Evolutionary conservation across 1,139 yeast genomes (phyloP).

Genomic region (Lodderomyces elongisporus): DNA sequence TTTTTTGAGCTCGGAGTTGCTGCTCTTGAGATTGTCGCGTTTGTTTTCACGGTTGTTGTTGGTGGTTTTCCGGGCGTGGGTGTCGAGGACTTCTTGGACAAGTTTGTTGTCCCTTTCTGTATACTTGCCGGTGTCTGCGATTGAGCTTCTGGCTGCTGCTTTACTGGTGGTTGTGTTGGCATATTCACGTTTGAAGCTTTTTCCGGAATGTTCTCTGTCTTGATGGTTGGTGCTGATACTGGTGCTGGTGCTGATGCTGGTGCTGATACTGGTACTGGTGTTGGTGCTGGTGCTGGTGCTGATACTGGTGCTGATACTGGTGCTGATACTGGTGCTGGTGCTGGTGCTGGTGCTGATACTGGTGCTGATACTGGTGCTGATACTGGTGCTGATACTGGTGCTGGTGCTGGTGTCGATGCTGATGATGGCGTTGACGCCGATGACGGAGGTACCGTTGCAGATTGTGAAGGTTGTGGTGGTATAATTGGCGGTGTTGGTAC

Average conservation of each 20-base stretch:
- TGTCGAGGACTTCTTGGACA: neutral
- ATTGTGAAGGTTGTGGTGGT: slow-evolving; percentile 1
- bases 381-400: too few species aligned
- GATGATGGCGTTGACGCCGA: slow-evolving; percentile 5
- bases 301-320: neutral
- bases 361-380: slow-evolving; percentile 5
- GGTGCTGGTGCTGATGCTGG: too few species aligned
- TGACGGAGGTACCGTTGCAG: neutral
- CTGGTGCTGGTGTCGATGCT: slow-evolving; percentile 6
- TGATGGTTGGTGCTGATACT: too few species aligned
- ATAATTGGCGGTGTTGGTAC: slow-evolving; percentile 4
- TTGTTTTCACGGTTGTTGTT: slow-evolving; percentile 10
- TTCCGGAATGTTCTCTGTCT: too few species aligned
- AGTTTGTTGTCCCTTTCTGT: too few species aligned
- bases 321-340: slow-evolving; percentile 2
- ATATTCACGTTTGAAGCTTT: too few species aligned
- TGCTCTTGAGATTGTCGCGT: slow-evolving; percentile 11
- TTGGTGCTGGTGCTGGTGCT: slow-evolving; percentile 1
- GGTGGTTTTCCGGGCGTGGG: slow-evolving; percentile 2
- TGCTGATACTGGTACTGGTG: too few species aligned
- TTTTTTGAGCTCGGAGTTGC: slow-evolving; percentile 9
- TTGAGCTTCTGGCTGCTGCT: too few species aligned
- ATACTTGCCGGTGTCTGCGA: too few species aligned
- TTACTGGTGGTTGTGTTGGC: too few species aligned
- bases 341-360: slow-evolving; percentile 7